phyloP scores from a whole-genome alignment of 306 rosid species.

The Quercus suber region DNA sequence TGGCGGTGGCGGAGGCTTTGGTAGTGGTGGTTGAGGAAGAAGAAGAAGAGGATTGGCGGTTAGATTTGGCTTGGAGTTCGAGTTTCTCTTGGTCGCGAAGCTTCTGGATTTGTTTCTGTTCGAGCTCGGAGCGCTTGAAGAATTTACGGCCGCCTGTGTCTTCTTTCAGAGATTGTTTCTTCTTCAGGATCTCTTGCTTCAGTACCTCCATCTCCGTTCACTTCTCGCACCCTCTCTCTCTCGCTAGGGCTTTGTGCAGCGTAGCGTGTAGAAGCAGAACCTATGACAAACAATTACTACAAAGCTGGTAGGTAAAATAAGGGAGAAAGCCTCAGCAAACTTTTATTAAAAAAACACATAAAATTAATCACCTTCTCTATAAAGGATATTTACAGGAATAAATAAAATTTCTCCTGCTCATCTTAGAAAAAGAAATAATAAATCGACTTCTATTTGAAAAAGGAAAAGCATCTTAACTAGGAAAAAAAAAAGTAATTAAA shows the following conservation, averaged over 20 bases:
- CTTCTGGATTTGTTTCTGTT: slow-evolving; percentile 75
- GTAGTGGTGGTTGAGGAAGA: slow-evolving; percentile 29
- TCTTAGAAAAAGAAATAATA: too few species aligned
- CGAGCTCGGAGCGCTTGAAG: slow-evolving; percentile 94
- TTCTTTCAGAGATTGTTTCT: slow-evolving; percentile 72
- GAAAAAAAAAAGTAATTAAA: too few species aligned
- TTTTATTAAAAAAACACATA: too few species aligned
- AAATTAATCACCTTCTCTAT: too few species aligned
- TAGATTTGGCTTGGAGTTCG: slow-evolving; percentile 78
- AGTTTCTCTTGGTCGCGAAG: slow-evolving; percentile 90
- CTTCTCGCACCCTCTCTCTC: slow-evolving; percentile 1
- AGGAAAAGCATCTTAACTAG: too few species aligned
- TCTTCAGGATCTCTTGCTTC: slow-evolving; percentile 74
- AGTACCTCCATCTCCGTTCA: slow-evolving; percentile 71
- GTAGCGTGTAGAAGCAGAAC: too few species aligned
- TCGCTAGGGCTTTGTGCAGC: slow-evolving; percentile 15
- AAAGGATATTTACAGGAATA: too few species aligned
- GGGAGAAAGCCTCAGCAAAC: accelerated
- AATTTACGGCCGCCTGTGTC: slow-evolving; percentile 76
- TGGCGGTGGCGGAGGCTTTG: neutral
- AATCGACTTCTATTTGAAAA: accelerated
- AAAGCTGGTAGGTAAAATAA: too few species aligned
- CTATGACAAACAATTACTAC: too few species aligned
- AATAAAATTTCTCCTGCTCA: too few species aligned
- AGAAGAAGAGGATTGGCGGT: slow-evolving; percentile 41